Evolutionary conservation across 2,329 filamentous ascomycete genomes (phyloP).

Genomic region (Nemania diffusa): DNA sequence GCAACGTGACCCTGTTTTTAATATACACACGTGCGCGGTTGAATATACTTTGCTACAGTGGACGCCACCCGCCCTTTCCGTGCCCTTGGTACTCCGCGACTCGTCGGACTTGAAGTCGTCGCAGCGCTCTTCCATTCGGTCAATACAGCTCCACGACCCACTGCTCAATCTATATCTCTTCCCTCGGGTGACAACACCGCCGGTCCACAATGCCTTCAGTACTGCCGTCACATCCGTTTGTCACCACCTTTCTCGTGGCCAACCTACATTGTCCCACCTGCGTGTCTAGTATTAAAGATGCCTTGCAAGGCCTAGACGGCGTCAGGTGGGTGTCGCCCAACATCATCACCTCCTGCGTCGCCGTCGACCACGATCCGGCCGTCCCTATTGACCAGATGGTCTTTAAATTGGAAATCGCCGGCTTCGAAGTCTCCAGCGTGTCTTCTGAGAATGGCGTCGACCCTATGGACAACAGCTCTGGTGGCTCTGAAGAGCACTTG

Average conservation of each 20-base stretch:
- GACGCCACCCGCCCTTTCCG: slow-evolving; percentile 12
- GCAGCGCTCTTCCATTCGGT: slow-evolving; percentile 12
- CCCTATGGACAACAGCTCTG: slow-evolving; percentile 35
- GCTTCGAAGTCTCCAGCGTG: slow-evolving; percentile 67
- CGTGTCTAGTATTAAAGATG: slow-evolving; percentile 71
- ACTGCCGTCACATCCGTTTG: slow-evolving; percentile 41
- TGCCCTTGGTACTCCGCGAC: slow-evolving; percentile 2
- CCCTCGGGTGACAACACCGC: slow-evolving; percentile 10
- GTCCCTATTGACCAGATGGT: slow-evolving; percentile 58
- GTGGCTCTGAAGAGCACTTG: slow-evolving; percentile 40
- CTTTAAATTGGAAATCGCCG: slow-evolving; percentile 62
- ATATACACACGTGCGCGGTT: slow-evolving; percentile 28
- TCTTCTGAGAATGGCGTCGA: slow-evolving; percentile 50
- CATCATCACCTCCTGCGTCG: slow-evolving; percentile 72
- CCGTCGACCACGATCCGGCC: slow-evolving; percentile 63
- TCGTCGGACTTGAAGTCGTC: neutral
- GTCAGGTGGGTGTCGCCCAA: slow-evolving; percentile 73
- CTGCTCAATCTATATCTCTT: slow-evolving; percentile 17
- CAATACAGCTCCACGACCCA: slow-evolving; percentile 21
- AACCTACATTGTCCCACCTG: slow-evolving; percentile 85
- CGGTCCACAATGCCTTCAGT: slow-evolving; percentile 41
- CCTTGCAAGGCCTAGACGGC: slow-evolving; percentile 60
- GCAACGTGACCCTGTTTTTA: slow-evolving; percentile 27
- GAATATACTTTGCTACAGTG: slow-evolving; percentile 19
- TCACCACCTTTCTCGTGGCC: slow-evolving; percentile 71